Evolutionary conservation across 345 rosid species (phyloP).

Genomic region (Eutrema heterophyllum): DNA sequence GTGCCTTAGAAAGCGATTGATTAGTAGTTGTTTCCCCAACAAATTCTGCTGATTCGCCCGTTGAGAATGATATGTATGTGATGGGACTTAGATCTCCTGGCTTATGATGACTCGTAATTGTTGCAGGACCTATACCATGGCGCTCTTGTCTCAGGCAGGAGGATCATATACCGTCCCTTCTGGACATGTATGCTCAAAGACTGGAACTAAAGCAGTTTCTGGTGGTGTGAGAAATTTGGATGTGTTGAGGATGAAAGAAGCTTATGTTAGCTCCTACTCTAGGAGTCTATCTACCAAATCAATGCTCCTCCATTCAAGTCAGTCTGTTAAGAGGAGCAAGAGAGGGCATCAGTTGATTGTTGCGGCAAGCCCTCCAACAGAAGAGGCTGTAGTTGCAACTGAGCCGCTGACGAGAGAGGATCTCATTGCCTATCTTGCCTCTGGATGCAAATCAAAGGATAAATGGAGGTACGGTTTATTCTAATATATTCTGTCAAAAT

Average conservation of each 20-base stretch:
- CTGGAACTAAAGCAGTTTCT: slow-evolving; percentile 28
- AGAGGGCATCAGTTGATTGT: slow-evolving; percentile 53
- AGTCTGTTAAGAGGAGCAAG: slow-evolving; percentile 26
- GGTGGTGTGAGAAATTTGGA: slow-evolving; percentile 29
- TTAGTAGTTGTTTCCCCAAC: not conserved
- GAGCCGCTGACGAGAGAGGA: slow-evolving; percentile 94
- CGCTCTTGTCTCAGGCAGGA: slow-evolving; percentile 50
- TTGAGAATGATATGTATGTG: not conserved
- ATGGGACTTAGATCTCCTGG: not conserved
- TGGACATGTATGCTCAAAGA: slow-evolving; percentile 32
- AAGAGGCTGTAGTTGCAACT: slow-evolving; percentile 59
- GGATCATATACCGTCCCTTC: slow-evolving; percentile 38
- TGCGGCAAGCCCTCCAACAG: slow-evolving; percentile 93
- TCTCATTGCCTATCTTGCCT: slow-evolving; percentile 83
- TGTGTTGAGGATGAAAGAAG: slow-evolving; percentile 37
- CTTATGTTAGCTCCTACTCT: slow-evolving; percentile 29
- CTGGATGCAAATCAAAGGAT: slow-evolving; percentile 95
- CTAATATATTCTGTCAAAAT: not conserved
- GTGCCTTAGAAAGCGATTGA: not conserved
- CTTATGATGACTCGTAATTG: not conserved
- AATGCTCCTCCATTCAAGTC: slow-evolving; percentile 24
- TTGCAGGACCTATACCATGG: slow-evolving; percentile 44
- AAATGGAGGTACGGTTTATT: slow-evolving; percentile 65
- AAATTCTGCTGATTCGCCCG: not conserved
- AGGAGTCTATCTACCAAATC: slow-evolving; percentile 32